Percentiles rank a stretch among this genome's conserved stretches.
Conservation (phyloP, 192 early-diverging fungal species). For the Coemansia aciculifera region DNA sequence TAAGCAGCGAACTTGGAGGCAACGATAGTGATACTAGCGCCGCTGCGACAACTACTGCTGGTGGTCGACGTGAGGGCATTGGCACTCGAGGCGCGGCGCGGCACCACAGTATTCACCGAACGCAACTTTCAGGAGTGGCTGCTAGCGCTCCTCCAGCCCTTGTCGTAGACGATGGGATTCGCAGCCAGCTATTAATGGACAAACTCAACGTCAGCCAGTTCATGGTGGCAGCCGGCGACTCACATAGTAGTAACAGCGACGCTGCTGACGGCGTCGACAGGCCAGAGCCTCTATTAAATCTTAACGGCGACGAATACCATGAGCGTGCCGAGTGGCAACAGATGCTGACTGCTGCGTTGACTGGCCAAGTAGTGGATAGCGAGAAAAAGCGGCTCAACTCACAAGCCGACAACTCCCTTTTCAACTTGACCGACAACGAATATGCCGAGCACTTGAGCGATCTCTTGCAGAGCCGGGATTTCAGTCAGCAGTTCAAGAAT, state of each 20-base stretch:
- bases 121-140: neutral
- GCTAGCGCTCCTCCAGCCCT: neutral
- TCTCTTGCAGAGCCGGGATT: conserved; percentile 29
- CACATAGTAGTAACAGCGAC: conserved; percentile 6
- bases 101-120: conserved; percentile 2
- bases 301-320: conserved; percentile 50
- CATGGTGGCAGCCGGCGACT: neutral
- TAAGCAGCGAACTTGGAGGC: neutral
- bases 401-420: conserved; percentile 24
- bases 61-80: neutral
- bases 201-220: neutral
- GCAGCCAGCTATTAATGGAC: neutral
- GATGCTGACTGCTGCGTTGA: conserved; percentile 79
- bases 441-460: conserved; percentile 31
- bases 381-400: conserved; percentile 71
- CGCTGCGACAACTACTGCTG: neutral
- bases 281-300: conserved; percentile 9
- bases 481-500: conserved; percentile 51
- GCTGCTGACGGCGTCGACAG: neutral
- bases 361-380: conserved; percentile 79
- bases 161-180: neutral
- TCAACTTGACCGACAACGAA: conserved; percentile 32
- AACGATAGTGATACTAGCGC: neutral
- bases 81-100: neutral
- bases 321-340: conserved; percentile 86